Conservation (phyloP, 257 asterid species). For the Lycium barbarum region DNA sequence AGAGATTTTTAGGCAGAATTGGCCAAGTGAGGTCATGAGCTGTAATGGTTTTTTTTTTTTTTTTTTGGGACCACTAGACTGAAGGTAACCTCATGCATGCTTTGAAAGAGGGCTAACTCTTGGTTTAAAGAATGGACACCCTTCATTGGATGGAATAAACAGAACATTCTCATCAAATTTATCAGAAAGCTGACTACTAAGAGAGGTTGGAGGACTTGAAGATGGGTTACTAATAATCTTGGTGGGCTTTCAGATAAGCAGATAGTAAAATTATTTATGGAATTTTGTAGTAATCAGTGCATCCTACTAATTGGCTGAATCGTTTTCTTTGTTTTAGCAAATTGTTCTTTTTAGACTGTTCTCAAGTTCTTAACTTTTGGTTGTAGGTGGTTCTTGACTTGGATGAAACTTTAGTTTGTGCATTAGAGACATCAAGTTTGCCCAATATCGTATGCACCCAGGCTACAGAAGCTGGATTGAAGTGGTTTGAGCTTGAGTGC, state of each 20-base stretch:
- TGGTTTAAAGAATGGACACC: background rate
- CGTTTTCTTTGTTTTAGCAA: background rate
- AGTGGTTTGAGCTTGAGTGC: slow-evolving; percentile 88
- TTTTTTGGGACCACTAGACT: background rate
- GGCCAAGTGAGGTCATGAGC: background rate
- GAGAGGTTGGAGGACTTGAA: background rate
- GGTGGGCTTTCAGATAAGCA: background rate
- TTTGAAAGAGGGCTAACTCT: background rate
- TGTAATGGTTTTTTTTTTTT: background rate
- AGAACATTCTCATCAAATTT: background rate
- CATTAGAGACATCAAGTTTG: slow-evolving; percentile 83
- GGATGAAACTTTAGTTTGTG: slow-evolving; percentile 94
- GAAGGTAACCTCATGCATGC: slow-evolving; percentile 10
- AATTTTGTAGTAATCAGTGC: background rate
- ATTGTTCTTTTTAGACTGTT: background rate
- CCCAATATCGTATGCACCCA: slow-evolving; percentile 71
- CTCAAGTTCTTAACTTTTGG: slow-evolving; percentile 34
- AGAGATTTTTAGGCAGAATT: background rate
- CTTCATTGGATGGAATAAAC: slow-evolving; percentile 8
- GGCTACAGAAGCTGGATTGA: slow-evolving; percentile 87
- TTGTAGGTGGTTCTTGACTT: slow-evolving; percentile 90
- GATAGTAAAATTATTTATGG: background rate
- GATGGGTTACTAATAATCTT: background rate
- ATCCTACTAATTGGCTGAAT: background rate
- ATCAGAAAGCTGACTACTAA: background rate